A percentile compares a stretch with the other conserved stretches of the same genome.
phyloP scores from a whole-genome alignment of 2,329 filamentous ascomycete genomes.

The Phaeosphaeriaceae sp. region DNA sequence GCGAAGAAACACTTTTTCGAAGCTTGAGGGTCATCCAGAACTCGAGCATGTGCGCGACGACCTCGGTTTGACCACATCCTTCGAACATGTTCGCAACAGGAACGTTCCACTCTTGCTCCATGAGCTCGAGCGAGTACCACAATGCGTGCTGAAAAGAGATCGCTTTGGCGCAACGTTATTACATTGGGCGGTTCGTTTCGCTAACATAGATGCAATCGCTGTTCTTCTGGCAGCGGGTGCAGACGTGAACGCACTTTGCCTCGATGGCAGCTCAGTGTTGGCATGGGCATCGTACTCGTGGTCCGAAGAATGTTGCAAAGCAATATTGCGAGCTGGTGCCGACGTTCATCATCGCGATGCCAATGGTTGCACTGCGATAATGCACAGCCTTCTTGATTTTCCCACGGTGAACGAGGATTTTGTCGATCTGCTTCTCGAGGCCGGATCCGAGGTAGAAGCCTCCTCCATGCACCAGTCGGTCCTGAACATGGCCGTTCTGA shows the following conservation, averaged over 20 bases:
- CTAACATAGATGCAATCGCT: background rate
- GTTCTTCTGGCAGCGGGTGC: background rate
- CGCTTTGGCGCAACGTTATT: background rate
- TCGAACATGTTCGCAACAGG: background rate
- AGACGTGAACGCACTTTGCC: background rate
- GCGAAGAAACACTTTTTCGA: too few species aligned
- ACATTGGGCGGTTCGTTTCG: background rate
- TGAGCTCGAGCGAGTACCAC: background rate
- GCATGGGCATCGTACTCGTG: background rate
- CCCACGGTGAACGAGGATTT: background rate
- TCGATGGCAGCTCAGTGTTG: background rate
- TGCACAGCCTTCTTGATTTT: background rate
- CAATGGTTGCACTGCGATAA: background rate
- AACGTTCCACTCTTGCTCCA: background rate
- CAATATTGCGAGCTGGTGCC: background rate
- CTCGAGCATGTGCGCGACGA: background rate
- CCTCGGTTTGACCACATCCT: background rate
- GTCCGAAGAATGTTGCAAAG: background rate
- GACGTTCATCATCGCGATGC: background rate
- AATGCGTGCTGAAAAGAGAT: background rate
- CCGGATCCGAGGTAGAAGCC: background rate
- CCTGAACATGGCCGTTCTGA: too few species aligned
- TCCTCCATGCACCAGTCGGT: too few species aligned
- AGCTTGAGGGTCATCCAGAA: too few species aligned
- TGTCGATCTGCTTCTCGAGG: background rate